Conservation (phyloP, 768 basidiomycete genomes). For the Pulveroboletus frians region DNA sequence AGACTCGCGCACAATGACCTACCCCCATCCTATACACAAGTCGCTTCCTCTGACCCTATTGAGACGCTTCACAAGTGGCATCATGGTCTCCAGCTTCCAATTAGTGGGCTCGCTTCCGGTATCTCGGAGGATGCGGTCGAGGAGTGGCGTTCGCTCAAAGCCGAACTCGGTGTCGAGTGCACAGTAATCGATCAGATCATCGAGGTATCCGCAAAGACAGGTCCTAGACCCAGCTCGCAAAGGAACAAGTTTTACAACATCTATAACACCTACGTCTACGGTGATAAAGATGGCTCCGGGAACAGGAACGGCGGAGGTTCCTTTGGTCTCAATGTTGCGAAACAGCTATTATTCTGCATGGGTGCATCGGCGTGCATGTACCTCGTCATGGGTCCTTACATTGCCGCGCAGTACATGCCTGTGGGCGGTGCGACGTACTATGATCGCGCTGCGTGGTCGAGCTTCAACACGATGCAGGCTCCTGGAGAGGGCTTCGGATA, state of each 20-base stretch:
- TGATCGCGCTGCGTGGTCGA: slow-evolving; percentile 74
- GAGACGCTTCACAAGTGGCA: slow-evolving; percentile 71
- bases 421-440: slow-evolving; percentile 69
- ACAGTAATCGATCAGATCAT: slow-evolving; percentile 69
- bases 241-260: slow-evolving; percentile 74
- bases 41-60: slow-evolving; percentile 46
- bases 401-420: slow-evolving; percentile 48
- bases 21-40: slow-evolving; percentile 70
- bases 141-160: slow-evolving; percentile 77
- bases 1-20: slow-evolving; percentile 41
- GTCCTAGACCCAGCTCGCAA: slow-evolving; percentile 31
- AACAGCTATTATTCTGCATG: slow-evolving; percentile 52
- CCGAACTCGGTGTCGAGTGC: slow-evolving; percentile 75
- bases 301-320: slow-evolving; percentile 14
- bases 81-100: slow-evolving; percentile 45
- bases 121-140: slow-evolving; percentile 63
- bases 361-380: slow-evolving; percentile 60
- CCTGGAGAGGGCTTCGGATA: slow-evolving; percentile 65
- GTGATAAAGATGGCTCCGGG: slow-evolving; percentile 35
- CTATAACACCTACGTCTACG: slow-evolving; percentile 68
- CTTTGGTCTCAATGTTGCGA: slow-evolving; percentile 33
- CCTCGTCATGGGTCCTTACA: slow-evolving; percentile 56
- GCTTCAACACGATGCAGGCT: slow-evolving; percentile 68
- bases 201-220: slow-evolving; percentile 33
- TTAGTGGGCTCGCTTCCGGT: slow-evolving; percentile 43